Conservation (phyloP, 441 rosid species). For the Geranium incanum region DNA sequence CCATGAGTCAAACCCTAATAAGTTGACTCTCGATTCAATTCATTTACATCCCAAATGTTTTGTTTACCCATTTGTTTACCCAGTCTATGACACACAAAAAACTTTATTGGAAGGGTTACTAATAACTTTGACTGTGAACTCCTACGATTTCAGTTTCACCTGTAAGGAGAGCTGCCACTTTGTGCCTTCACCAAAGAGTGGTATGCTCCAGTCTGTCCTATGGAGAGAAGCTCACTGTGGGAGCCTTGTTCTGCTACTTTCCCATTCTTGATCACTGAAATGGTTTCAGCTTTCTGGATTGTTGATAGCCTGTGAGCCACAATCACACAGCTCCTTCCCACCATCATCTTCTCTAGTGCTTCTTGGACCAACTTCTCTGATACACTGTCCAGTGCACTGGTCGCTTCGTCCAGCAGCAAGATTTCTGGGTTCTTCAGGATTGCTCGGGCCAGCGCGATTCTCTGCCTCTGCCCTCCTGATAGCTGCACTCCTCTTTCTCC, state of each 20-base stretch:
- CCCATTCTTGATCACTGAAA: conserved; percentile 53
- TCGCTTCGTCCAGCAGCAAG: conserved; percentile 56
- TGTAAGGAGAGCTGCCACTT: conserved; percentile 26
- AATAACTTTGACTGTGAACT: not conserved
- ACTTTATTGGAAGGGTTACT: not conserved
- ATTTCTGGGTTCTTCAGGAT: conserved; percentile 46
- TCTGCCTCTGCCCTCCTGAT: conserved; percentile 63
- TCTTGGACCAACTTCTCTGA: conserved; percentile 52
- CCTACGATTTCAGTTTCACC: conserved; percentile 13
- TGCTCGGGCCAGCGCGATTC: conserved; percentile 58
- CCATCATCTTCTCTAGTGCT: conserved; percentile 58
- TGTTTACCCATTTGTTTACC: too few relatives aligned
- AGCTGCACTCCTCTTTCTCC: conserved; percentile 64
- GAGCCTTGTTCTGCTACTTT: conserved; percentile 48
- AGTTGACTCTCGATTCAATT: too few relatives aligned
- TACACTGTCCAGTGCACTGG: conserved; percentile 62
- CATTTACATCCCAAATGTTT: too few relatives aligned
- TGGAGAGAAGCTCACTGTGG: conserved; percentile 41
- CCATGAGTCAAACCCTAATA: too few relatives aligned
- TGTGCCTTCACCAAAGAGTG: conserved; percentile 38
- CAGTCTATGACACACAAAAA: too few relatives aligned
- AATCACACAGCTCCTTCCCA: conserved; percentile 39
- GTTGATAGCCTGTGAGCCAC: conserved; percentile 55
- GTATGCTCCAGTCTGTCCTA: conserved; percentile 38
- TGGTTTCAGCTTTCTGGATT: conserved; percentile 42